A percentile compares a stretch with the other conserved stretches of the same genome.
phyloP scores from a whole-genome alignment of 352 stramenopile genomes.

The Saprolegnia diclina region DNA sequence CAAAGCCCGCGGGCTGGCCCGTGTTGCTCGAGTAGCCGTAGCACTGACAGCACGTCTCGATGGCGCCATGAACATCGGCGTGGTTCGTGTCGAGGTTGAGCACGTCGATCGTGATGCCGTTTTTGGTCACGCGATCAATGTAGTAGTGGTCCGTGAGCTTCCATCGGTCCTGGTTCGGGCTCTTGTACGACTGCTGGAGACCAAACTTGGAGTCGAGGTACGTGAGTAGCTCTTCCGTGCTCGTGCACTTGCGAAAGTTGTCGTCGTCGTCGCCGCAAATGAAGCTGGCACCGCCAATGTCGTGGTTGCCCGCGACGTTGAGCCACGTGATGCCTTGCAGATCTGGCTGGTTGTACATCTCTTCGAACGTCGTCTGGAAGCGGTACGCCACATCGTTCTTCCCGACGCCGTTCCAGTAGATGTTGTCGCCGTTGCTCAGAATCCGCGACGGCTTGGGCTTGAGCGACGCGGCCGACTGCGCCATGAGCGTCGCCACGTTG shows the following conservation, averaged over 20 bases:
- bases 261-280: slow-evolving; percentile 68
- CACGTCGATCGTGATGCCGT: slow-evolving; percentile 47
- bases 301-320: slow-evolving; percentile 67
- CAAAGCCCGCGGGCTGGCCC: slow-evolving; percentile 32
- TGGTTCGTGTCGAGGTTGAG: slow-evolving; percentile 42
- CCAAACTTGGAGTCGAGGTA: slow-evolving; percentile 62
- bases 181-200: slow-evolving; percentile 51
- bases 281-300: slow-evolving; percentile 65
- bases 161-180: slow-evolving; percentile 56
- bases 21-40: slow-evolving; percentile 40
- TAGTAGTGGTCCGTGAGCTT: slow-evolving; percentile 58
- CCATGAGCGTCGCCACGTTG: slow-evolving; percentile 55
- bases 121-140: slow-evolving; percentile 40
- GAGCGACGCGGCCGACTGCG: slow-evolving; percentile 51
- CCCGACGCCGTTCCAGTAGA: slow-evolving; percentile 23
- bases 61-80: slow-evolving; percentile 7
- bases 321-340: slow-evolving; percentile 59
- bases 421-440: slow-evolving; percentile 37
- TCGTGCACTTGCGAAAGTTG: slow-evolving; percentile 50
- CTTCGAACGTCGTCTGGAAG: slow-evolving; percentile 60
- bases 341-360: slow-evolving; percentile 47
- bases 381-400: slow-evolving; percentile 58
- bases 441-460: slow-evolving; percentile 56
- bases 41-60: slow-evolving; percentile 21
- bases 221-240: slow-evolving; percentile 53